Conservation (phyloP, 139 green algal species). For the Marvania coccoides region DNA sequence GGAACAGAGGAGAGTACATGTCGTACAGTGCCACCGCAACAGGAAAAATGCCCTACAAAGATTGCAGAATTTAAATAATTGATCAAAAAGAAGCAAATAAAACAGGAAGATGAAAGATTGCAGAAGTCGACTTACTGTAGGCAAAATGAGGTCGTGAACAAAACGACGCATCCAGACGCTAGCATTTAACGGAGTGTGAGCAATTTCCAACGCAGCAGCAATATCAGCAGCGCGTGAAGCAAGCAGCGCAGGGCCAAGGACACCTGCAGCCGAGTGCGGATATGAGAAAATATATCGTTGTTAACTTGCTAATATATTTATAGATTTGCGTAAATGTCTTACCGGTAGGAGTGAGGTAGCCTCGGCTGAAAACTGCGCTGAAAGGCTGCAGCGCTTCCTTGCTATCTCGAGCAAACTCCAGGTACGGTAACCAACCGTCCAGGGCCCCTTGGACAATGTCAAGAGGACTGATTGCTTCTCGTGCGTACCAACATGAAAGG, state of each 20-base stretch:
- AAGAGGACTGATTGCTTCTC: conserved; percentile 10
- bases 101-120: background rate
- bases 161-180: conserved; percentile 17
- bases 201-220: conserved; percentile 4
- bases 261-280: conserved; percentile 18
- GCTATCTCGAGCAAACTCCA: background rate
- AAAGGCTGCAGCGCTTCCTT: background rate
- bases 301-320: no score
- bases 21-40: background rate
- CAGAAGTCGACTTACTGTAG: background rate
- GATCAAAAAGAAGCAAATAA: background rate
- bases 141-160: background rate
- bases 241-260: background rate
- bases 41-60: no score
- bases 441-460: conserved; percentile 17
- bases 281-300: no score
- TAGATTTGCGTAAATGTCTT: background rate
- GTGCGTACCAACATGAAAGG: conserved; percentile 14
- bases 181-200: conserved; percentile 4
- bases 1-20: background rate
- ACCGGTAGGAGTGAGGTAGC: background rate
- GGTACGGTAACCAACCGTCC: conserved; percentile 19
- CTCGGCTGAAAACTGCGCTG: background rate
- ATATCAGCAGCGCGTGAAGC: background rate
- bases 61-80: background rate